Percentiles rank a stretch among this genome's conserved stretches.
Evolutionary conservation across 331 rosid species (phyloP).

Genomic region (Erythrophleum ivorense): DNA sequence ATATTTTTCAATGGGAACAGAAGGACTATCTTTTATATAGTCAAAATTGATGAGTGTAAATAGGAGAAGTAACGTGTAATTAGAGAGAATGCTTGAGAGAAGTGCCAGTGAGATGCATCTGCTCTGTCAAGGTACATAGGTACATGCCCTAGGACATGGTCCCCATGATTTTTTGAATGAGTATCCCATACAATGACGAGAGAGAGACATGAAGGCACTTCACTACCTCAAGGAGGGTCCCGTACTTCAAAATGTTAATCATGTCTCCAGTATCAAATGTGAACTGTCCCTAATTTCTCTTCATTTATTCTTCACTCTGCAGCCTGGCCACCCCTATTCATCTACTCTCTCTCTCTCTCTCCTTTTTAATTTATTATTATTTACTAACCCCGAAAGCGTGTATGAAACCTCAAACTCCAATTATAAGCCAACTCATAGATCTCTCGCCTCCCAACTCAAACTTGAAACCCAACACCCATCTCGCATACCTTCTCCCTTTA

Average conservation of each 20-base stretch:
- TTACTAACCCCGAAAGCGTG: slow-evolving; percentile 38
- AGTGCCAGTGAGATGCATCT: not conserved
- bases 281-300: slow-evolving; percentile 41
- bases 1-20: too few relatives aligned
- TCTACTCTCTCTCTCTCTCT: not conserved
- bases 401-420: slow-evolving; percentile 39
- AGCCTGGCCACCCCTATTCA: not conserved
- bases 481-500: slow-evolving; percentile 5
- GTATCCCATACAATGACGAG: slow-evolving; percentile 7
- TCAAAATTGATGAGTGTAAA: too few relatives aligned
- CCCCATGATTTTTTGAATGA: not conserved
- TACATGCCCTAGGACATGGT: not conserved
- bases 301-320: not conserved
- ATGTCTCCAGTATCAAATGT: slow-evolving; percentile 27
- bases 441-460: slow-evolving; percentile 15
- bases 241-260: slow-evolving; percentile 26
- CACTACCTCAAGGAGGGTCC: slow-evolving; percentile 37
- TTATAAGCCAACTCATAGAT: slow-evolving; percentile 43
- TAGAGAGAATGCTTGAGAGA: too few relatives aligned
- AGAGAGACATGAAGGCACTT: slow-evolving; percentile 22
- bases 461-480: not conserved
- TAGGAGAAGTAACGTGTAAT: too few relatives aligned
- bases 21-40: too few relatives aligned
- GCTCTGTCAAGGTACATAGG: not conserved
- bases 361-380: not conserved